These are phyloP conservation scores for Martiniozyma abietophila DNA, from an alignment of 805 yeast genomes.

Conservation along the genomic window DNA sequence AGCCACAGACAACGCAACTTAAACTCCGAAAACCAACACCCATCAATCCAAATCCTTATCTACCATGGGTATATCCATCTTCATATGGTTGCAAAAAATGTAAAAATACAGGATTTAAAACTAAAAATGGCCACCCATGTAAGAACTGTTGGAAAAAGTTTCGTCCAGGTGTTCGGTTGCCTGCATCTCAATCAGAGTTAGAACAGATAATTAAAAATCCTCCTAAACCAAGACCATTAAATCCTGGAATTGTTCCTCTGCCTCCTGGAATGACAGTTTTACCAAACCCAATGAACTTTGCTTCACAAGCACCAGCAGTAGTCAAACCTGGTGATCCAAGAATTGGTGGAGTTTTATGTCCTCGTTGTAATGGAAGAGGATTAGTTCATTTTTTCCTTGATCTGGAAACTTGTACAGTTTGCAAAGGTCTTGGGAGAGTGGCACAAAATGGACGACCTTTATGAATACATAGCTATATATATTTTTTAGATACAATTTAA, in stretches of 20 bases:
- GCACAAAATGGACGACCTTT: conserved; percentile 12
- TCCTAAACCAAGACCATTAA: conserved; percentile 15
- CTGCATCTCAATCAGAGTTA: conserved; percentile 14
- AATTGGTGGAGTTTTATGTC: conserved; percentile 66
- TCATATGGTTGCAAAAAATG: conserved; percentile 60
- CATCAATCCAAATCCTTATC: conserved; percentile 29
- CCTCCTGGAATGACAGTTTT: conserved; percentile 19
- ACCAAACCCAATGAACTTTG: conserved; percentile 6
- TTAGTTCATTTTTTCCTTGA: conserved; percentile 45
- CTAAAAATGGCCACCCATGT: conserved; percentile 56
- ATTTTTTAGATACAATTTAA: too few species aligned
- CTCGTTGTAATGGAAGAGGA: conserved; percentile 64
- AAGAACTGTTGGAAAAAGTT: conserved; percentile 61
- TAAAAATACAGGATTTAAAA: conserved; percentile 58
- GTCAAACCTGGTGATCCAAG: conserved; percentile 74
- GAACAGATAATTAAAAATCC: conserved; percentile 10
- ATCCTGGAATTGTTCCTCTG: conserved; percentile 18
- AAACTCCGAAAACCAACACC: conserved; percentile 10
- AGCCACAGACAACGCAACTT: conserved; percentile 3
- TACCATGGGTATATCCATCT: conserved; percentile 61
- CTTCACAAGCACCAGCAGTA: conserved; percentile 26
- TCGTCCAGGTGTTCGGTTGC: conserved; percentile 19
- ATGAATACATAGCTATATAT: neutral
- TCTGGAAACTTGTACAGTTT: conserved; percentile 51
- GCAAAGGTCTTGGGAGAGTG: conserved; percentile 61